Evolutionary conservation across 805 yeast genomes (phyloP), one percentile per base, ranked within the genome.

Genomic region (Candida montana): DNA sequence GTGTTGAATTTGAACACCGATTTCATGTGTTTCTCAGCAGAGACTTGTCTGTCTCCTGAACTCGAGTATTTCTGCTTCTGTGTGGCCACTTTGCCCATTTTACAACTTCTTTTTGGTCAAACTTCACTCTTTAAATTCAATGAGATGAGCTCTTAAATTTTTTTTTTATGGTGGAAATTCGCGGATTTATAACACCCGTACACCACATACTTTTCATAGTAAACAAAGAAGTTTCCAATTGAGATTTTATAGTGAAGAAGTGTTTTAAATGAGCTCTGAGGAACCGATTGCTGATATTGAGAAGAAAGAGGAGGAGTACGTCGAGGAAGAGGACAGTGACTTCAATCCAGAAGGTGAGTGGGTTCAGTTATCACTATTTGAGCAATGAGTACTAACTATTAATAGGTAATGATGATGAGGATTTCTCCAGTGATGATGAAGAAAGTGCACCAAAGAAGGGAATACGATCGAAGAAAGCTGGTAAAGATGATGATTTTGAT

Each of bases 1-100:
- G 98, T 93, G 65, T 93, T 93, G 77, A 93, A 90, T 60, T 93
- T 93, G 77, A 93, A 93, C 29, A 93, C 96, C 2, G 87, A 79
- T 59, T 80, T 80, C 61, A 81, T 65, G 59, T 80, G 86, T 49
- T 79, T 80, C 40, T 77, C 83, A 11, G 85, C 83, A 7, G 82
- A 74, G 11, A 79, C 87, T n/a, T 77, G 72, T 10, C 74, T 73
- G 30, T 72, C 76, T 1, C 75, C 63, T 15, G 77, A 71, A 34
- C 66, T 54, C 5, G 73, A 58, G 26, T 72, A 62, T 51, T 79
- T 81, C 64, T 74, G 79, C 68, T 81, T 82, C 58, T 73, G 81
- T 8, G 74, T 75, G 15, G 80, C 83, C 55, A 42, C 55, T 31
- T 56, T 52, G 37, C 47, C 56, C 59, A 54, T 53, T 7, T 5